Evolutionary conservation across 2,329 filamentous ascomycete genomes (phyloP).

Genomic region (Penicillium sp.): DNA sequence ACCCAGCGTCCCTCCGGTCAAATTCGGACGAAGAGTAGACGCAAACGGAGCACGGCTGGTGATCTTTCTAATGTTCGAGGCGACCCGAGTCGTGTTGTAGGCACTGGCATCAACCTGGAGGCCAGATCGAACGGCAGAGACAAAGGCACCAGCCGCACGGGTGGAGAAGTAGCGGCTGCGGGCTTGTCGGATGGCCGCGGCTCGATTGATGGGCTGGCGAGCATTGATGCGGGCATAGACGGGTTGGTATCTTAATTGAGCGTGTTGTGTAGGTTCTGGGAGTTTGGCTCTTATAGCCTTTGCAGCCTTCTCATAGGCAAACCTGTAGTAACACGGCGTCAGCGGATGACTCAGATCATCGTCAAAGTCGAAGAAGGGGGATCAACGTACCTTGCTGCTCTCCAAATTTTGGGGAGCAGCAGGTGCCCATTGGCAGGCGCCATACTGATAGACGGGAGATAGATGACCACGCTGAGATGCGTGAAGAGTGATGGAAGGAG

Average conservation of each 20-base stretch:
- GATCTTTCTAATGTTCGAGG: conserved; percentile 60
- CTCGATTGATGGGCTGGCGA: conserved; percentile 62
- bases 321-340: conserved; percentile 35
- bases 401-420: conserved; percentile 52
- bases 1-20: conserved; percentile 83
- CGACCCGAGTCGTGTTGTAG: conserved; percentile 59
- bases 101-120: conserved; percentile 52
- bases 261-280: conserved; percentile 40
- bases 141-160: conserved; percentile 51
- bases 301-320: conserved; percentile 51
- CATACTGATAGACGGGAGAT: conserved; percentile 38
- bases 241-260: conserved; percentile 58
- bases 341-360: conserved; percentile 21
- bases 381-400: conserved; percentile 47
- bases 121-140: conserved; percentile 48
- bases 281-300: conserved; percentile 46
- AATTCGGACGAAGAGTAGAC: conserved; percentile 82
- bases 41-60: conserved; percentile 82
- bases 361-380: conserved; percentile 2
- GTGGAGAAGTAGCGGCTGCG: conserved; percentile 67
- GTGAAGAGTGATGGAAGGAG: conserved; percentile 14
- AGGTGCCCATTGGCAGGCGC: conserved; percentile 52
- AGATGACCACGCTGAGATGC: background rate
- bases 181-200: conserved; percentile 63
- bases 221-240: conserved; percentile 59